Percentiles rank a stretch among this genome's conserved stretches.
Evolutionary conservation across 352 stramenopile species (phyloP).

Genomic region (Phytophthora meadii): DNA sequence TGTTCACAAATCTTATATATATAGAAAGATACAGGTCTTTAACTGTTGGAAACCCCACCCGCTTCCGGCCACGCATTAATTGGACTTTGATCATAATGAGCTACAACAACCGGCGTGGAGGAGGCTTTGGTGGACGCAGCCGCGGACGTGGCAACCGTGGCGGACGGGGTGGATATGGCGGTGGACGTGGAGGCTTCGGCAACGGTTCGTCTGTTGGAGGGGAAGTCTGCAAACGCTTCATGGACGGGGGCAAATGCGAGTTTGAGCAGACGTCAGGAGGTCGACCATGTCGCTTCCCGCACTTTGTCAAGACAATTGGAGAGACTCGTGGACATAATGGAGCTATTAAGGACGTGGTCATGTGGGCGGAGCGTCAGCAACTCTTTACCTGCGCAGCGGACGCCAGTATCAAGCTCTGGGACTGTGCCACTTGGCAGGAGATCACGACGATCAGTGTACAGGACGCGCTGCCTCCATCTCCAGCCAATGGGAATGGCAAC

Average conservation of each 20-base stretch:
- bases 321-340: constrained; percentile 77
- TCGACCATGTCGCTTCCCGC: constrained; percentile 72
- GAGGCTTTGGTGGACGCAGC: constrained; percentile 70
- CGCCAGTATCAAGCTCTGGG: constrained; percentile 84
- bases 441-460: constrained; percentile 75
- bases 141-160: constrained; percentile 55
- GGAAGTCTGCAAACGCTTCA: constrained; percentile 74
- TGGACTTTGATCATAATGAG: constrained; percentile 47
- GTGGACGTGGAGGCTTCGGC: constrained; percentile 41
- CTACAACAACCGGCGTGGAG: constrained; percentile 61
- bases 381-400: constrained; percentile 79
- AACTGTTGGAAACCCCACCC: no score
- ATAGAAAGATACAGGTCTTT: no score
- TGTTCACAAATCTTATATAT: no score
- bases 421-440: constrained; percentile 83
- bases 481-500: constrained; percentile 15
- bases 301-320: constrained; percentile 88
- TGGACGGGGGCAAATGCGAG: constrained; percentile 75
- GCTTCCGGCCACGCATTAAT: constrained; percentile 3
- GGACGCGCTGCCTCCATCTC: constrained; percentile 24
- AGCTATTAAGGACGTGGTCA: constrained; percentile 79
- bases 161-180: constrained; percentile 27
- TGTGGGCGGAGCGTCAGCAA: constrained; percentile 78
- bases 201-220: constrained; percentile 45
- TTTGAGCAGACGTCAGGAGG: constrained; percentile 50